Evolutionary conservation across 2,329 filamentous ascomycete species (phyloP).

Genomic region (Anisogramma anomala): DNA sequence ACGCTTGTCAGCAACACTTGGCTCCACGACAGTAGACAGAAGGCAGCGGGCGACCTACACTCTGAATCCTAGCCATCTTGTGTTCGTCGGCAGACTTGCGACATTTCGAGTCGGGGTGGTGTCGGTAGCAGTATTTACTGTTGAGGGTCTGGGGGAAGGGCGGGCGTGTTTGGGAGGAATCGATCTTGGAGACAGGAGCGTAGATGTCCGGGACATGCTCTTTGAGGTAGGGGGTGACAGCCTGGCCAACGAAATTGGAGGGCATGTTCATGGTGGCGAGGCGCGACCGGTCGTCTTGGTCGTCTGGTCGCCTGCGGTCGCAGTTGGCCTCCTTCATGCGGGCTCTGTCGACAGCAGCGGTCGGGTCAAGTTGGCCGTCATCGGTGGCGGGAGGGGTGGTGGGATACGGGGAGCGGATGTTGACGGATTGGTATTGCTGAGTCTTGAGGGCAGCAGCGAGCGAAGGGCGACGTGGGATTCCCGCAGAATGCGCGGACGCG

Average conservation of each 20-base stretch:
- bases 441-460: constrained; percentile 4
- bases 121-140: constrained; percentile 91
- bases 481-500: constrained; percentile 5
- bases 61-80: constrained; percentile 91
- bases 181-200: constrained; percentile 56
- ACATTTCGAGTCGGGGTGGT: constrained; percentile 89
- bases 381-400: constrained; percentile 18
- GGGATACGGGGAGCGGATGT: constrained; percentile 8
- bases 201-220: constrained; percentile 86
- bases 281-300: constrained; percentile 35
- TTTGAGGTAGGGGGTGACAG: constrained; percentile 76
- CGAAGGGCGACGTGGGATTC: constrained; percentile 9
- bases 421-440: constrained; percentile 3
- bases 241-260: constrained; percentile 59
- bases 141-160: constrained; percentile 36
- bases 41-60: constrained; percentile 39
- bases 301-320: constrained; percentile 38
- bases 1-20: constrained; percentile 18
- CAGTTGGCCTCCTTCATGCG: constrained; percentile 31
- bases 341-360: constrained; percentile 3
- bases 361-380: constrained; percentile 14
- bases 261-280: constrained; percentile 51
- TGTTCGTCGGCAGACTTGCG: constrained; percentile 84
- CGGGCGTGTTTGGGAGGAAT: constrained; percentile 29
- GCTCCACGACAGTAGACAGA: neutral